These are phyloP conservation scores for Chrysoporthe cubensis DNA, from an alignment of 2,329 filamentous ascomycete species.

Conservation along the genomic window DNA sequence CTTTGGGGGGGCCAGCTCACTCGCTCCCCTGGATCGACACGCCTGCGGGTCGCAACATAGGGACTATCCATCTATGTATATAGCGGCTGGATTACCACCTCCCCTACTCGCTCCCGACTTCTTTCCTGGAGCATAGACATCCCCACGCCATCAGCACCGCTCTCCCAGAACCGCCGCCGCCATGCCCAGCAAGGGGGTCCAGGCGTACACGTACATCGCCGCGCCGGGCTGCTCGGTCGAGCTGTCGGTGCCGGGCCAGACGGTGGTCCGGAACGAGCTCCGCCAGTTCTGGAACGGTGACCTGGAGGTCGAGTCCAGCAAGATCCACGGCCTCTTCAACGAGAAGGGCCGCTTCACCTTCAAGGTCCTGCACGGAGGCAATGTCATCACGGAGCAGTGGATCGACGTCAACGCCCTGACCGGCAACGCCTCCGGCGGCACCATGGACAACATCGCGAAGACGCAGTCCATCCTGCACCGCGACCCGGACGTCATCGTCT, in stretches of 20 bases:
- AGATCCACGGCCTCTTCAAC: constrained; percentile 46
- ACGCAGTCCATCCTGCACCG: constrained; percentile 37
- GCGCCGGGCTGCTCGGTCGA: constrained; percentile 47
- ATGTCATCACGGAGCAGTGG: constrained; percentile 47
- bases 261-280: constrained; percentile 39
- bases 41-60: too few relatives aligned
- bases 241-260: constrained; percentile 47
- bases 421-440: constrained; percentile 46
- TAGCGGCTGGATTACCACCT: too few relatives aligned
- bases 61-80: too few relatives aligned
- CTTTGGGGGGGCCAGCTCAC: neutral
- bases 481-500: constrained; percentile 44
- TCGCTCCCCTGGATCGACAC: neutral
- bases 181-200: constrained; percentile 49
- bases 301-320: constrained; percentile 49
- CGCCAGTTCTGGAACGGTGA: constrained; percentile 43
- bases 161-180: constrained; percentile 15
- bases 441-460: constrained; percentile 40
- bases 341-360: constrained; percentile 50
- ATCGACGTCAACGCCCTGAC: constrained; percentile 51
- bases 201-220: constrained; percentile 44
- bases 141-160: too few relatives aligned
- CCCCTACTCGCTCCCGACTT: too few relatives aligned
- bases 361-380: constrained; percentile 43
- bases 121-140: too few relatives aligned